phyloP scores from a whole-genome alignment of 2,329 filamentous ascomycete genomes.

The Bretziella fagacearum region DNA sequence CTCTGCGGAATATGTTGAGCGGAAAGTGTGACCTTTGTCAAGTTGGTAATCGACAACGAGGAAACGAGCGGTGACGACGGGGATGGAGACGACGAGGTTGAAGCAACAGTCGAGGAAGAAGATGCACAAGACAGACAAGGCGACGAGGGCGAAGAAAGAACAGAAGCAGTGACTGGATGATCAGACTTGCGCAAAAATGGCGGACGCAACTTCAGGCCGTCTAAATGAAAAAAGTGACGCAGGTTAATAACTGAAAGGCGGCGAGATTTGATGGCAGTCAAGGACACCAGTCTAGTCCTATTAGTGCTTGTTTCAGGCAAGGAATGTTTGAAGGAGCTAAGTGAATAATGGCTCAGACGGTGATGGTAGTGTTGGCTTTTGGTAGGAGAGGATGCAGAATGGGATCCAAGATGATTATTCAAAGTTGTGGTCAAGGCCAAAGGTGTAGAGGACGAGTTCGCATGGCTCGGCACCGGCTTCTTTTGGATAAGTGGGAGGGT shows the following conservation, averaged over 20 bases:
- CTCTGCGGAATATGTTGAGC: not conserved
- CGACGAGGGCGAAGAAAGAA: constrained; percentile 11
- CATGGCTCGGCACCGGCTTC: constrained; percentile 1
- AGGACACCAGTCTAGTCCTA: not conserved
- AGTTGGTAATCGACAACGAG: constrained; percentile 5
- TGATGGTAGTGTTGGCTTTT: not conserved
- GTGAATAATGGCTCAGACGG: not conserved
- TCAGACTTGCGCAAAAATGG: constrained; percentile 10
- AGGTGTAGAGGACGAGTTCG: not conserved
- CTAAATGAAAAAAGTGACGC: constrained; percentile 11
- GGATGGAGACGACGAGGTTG: constrained; percentile 2
- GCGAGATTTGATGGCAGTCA: constrained; percentile 2
- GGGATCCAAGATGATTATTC: not conserved
- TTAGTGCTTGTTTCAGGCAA: not conserved
- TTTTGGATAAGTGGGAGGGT: constrained; percentile 6
- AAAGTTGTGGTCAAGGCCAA: not conserved
- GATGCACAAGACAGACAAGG: constrained; percentile 10
- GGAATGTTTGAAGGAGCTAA: not conserved
- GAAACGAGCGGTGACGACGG: not conserved
- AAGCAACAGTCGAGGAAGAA: constrained; percentile 3
- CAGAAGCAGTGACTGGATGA: not conserved
- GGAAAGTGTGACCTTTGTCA: not conserved
- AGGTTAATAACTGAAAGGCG: constrained; percentile 12
- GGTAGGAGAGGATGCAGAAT: not conserved
- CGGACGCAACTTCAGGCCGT: constrained; percentile 8